Evolutionary conservation across 148 eudicot species (phyloP).

Genomic region (Camellia lanceoleosa): DNA sequence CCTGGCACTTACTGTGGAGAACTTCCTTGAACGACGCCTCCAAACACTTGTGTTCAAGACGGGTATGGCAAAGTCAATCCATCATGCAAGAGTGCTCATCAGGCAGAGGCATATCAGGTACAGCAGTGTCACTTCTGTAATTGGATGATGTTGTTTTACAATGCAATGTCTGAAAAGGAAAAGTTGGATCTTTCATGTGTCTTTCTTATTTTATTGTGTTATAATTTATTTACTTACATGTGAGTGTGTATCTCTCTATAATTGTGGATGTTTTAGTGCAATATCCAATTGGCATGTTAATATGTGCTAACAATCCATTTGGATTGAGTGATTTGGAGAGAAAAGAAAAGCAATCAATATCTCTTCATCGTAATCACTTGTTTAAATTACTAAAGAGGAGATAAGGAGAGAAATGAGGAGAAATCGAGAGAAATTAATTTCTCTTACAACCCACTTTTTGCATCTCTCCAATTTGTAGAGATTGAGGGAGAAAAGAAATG

Average conservation of each 20-base stretch:
- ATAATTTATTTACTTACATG: neutral
- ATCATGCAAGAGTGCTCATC: slow-evolving; percentile 73
- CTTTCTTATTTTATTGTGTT: no score
- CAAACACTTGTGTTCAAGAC: slow-evolving; percentile 71
- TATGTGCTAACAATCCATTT: no score
- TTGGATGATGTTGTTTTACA: neutral
- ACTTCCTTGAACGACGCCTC: slow-evolving; percentile 66
- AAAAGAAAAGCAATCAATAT: no score
- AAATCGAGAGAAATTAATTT: no score
- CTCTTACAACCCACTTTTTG: no score
- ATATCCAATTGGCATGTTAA: no score
- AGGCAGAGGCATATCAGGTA: slow-evolving; percentile 77
- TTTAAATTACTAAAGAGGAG: no score
- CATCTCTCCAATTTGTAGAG: no score
- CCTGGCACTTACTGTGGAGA: slow-evolving; percentile 68
- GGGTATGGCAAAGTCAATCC: slow-evolving; percentile 80
- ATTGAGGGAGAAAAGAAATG: no score
- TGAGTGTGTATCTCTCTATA: neutral
- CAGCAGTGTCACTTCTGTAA: neutral
- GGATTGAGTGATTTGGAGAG: no score
- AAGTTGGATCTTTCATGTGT: neutral
- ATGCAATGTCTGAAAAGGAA: neutral
- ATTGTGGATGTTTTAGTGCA: neutral
- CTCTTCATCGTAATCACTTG: no score
- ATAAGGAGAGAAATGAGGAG: no score